Evolutionary conservation across 805 yeast genomes (phyloP).

Genomic region (Wickerhamiella azyma): DNA sequence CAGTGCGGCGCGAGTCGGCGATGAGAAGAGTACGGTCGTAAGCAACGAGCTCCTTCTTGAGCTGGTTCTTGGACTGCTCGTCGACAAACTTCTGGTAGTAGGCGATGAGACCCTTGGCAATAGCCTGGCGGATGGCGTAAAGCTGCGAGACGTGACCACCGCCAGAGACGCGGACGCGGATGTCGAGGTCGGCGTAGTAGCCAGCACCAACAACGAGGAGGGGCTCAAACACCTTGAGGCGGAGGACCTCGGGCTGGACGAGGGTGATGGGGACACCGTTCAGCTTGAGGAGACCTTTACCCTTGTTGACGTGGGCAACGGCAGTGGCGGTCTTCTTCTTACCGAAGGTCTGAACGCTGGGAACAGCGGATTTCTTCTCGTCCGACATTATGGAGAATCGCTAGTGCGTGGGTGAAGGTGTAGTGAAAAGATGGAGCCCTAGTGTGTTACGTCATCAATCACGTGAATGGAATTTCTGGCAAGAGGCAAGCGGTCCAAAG

Average conservation of each 20-base stretch:
- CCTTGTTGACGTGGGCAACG: conserved; percentile 99
- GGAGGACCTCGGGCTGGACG: conserved; percentile 96
- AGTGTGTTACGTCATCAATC: not conserved
- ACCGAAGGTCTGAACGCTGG: conserved; percentile 77
- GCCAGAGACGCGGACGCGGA: conserved; percentile 98
- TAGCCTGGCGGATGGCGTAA: conserved; percentile 99
- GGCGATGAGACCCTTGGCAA: conserved; percentile 99
- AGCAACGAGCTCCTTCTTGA: conserved; percentile 92
- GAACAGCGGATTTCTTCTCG: conserved; percentile 9
- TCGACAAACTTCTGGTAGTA: conserved; percentile 99
- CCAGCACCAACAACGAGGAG: conserved; percentile 95
- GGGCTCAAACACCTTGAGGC: conserved; percentile 99
- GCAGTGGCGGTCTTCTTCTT: conserved; percentile 99
- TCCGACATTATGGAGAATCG: conserved; percentile 9
- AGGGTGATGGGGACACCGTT: conserved; percentile 99
- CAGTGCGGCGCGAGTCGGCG: conserved; percentile 99
- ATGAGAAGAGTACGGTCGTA: conserved; percentile 99
- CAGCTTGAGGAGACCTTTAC: conserved; percentile 98
- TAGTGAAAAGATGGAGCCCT: not conserved
- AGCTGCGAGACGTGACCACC: conserved; percentile 99
- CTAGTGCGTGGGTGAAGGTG: not conserved
- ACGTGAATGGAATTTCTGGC: not conserved
- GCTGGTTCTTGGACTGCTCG: conserved; percentile 98
- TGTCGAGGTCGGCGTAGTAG: conserved; percentile 96
- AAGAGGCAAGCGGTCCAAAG: not conserved